A percentile compares a stretch with the other conserved stretches of the same genome.
These are phyloP conservation scores for Monascus purpureus DNA, from an alignment of 495 filamentous ascomycete genomes.

Conservation along the genomic window DNA sequence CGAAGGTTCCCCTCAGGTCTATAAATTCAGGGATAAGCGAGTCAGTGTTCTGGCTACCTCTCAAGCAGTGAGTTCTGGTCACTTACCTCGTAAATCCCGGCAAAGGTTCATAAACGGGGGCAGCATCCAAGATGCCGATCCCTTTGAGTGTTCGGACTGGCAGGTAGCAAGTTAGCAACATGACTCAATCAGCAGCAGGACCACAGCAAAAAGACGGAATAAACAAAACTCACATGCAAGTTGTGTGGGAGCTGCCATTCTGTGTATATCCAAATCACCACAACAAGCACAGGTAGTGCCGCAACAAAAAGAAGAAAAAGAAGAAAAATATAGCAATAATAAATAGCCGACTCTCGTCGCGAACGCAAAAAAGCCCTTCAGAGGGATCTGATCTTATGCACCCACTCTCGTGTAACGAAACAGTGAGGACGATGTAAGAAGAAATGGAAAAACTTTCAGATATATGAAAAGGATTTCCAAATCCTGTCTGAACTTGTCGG, in stretches of 20 bases:
- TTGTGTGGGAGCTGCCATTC: conserved; percentile 79
- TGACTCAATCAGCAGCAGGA: background rate
- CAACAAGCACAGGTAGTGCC: no score
- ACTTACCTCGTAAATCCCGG: conserved; percentile 62
- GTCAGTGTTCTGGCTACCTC: background rate
- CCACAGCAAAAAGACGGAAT: background rate
- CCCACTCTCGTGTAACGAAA: no score
- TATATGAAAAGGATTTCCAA: no score
- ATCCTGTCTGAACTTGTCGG: no score
- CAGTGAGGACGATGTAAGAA: no score
- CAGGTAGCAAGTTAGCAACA: conserved; percentile 8
- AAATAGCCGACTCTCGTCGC: no score
- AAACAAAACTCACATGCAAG: conserved; percentile 54
- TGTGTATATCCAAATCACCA: no score
- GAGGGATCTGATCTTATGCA: no score
- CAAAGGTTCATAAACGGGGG: conserved; percentile 73
- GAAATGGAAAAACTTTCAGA: no score
- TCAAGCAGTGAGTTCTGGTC: background rate
- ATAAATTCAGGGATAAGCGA: conserved; percentile 2
- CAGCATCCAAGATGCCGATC: conserved; percentile 83
- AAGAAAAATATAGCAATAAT: no score
- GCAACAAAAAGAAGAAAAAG: no score
- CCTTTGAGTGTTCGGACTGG: conserved; percentile 85
- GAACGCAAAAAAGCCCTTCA: no score
- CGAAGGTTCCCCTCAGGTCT: conserved; percentile 88